Evolutionary conservation across 2,329 filamentous ascomycete genomes (phyloP), one percentile per base, ranked within the genome.

Genomic region (Remersonia thermophila): DNA sequence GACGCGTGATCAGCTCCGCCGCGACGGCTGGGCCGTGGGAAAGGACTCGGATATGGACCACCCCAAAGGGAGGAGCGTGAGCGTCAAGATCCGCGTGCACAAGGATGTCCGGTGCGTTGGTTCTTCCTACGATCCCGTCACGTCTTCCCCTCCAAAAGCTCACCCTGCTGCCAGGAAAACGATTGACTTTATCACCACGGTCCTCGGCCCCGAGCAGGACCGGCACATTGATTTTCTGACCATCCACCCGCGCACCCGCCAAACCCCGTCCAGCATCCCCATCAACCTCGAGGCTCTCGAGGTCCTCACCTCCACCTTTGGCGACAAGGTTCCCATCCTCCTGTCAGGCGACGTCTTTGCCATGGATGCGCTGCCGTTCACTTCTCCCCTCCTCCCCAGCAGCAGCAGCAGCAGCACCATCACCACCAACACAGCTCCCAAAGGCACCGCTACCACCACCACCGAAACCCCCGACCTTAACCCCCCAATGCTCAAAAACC

Each of bases 331-430:
- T 0, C 79, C 77, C 0, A 65, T 80, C 27, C 59, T 83, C 6
- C 67, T 78, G 3, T 82, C 79, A n/a, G 78, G 79, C 12, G 78
- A 83, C 47, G 69, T 80, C 14, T 81, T 80, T 46, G 67, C 73
- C 20, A 59, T 78, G 34, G 55, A 55, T 34, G 48, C 62, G 9
- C 57, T 74, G 17, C 68, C 68, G 10, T 65, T 69, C 33, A 53
- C 55, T 28, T 56, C 57, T 17, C 55, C 55, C 41, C 41, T 59
- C 26, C 42, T 52, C 6, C 31, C 30, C 16, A 5, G 31, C 53
- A n/a, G n/a, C n/a, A n/a, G n/a, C n/a, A n/a, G n/a, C n/a, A n/a
- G n/a, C n/a, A n/a, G n/a, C 6, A 47, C 40, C 33, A 48, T 31
- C 37, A 36, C 28, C 23, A 16, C 36, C 17, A 26, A 40, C 25